Base-by-base conservation (phyloP, 2,329 filamentous ascomycete genomes). In the Ambrosiella cleistominuta region DNA sequence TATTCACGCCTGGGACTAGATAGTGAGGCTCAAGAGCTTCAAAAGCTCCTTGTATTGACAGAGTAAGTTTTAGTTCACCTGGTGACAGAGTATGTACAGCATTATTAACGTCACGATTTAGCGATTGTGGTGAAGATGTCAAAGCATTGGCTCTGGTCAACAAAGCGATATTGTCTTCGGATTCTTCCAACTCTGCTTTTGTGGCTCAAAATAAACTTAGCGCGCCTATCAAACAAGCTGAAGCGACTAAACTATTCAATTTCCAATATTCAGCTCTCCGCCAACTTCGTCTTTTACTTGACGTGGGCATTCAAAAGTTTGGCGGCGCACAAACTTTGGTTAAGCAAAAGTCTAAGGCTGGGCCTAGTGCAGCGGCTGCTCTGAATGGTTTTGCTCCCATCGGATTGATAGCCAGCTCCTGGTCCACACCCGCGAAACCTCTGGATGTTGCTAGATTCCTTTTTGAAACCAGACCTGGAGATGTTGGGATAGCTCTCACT, bases 401-500 rank as follows among this genome's bases (percentile, higher is more conserved):
- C 45, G 59, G 59, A n/a, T n/a, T 57, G 17, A 56, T 57, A 36
- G 61, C 61, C 2, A 36, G 37, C 5, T 56, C 53, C 6, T 60
- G 59, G 56, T 42, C 38, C 7, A 35, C 37, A 11, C 49, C 53
- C 9, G 57, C 57, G 15, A 57, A 61, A 39, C 8, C 58, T 3
- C 53, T 61, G 35, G 54, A 58, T 42, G 55, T 53, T 42, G 56
- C 57, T 13, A 50, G 42, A 27, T 56, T 45, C 27, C 54, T 63
- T 13, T 55, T 62, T 1, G 40, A 40, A 15, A 40, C 56, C 13
- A 53, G 57, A 36, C 59, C 62, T 15, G 37, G 35, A n/a, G 60
- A 96, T 66, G 74, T 95, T 19, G 91, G 90, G 1, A 75, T 96
- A 2, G 72, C 87, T 27, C 74, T 96, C 44, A 89, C 87, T 8